Evolutionary conservation across 805 yeast genomes (phyloP), one percentile per base, ranked within the genome.

Genomic region (Myxozyma mucilagina): DNA sequence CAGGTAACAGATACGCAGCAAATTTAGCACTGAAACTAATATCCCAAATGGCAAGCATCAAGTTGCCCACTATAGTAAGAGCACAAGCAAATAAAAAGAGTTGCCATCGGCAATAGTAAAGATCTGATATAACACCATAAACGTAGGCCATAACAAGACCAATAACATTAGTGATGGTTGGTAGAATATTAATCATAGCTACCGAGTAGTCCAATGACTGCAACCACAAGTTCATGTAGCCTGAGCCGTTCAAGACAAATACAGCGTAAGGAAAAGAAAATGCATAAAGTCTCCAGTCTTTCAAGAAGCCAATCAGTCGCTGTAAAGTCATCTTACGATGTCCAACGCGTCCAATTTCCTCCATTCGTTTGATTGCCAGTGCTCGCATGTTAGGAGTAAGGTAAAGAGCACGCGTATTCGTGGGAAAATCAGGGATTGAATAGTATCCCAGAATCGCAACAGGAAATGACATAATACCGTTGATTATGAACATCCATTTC

Each of bases 401-500:
- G 50, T 59, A 61, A 6, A 35, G 47, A 0, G 63, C 65, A 4
- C 60, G 52, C 10, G 65, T 58, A 20, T 42, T 58, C 36, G 35
- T 55, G 74, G 77, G 88, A 29, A 86, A 83, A 44, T 83, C 85
- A 4, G 86, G 86, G 51, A 82, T 75, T 6, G 76, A 70, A 56
- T 77, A 77, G 65, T 75, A 72, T 0, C 80, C 80, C 5, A 68
- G 13, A n/a, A 56, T 82, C 60, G 11, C 86, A 9, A 10, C 86
- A 87, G 47, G 87, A 80, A 2, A 78, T 4, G 87, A 82, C 53
- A 87, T 79, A 50, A 82, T 68, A 14, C 86, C 86, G 70, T 86
- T 89, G 62, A 87, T 78, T 49, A 87, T 81, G 68, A 84, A 87
- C 70, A 84, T 82, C 90, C 90, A 87, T 75, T 85, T 79, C 90